phyloP scores from a whole-genome alignment of 2,329 filamentous ascomycete genomes.

The Mariannaea elegans region DNA sequence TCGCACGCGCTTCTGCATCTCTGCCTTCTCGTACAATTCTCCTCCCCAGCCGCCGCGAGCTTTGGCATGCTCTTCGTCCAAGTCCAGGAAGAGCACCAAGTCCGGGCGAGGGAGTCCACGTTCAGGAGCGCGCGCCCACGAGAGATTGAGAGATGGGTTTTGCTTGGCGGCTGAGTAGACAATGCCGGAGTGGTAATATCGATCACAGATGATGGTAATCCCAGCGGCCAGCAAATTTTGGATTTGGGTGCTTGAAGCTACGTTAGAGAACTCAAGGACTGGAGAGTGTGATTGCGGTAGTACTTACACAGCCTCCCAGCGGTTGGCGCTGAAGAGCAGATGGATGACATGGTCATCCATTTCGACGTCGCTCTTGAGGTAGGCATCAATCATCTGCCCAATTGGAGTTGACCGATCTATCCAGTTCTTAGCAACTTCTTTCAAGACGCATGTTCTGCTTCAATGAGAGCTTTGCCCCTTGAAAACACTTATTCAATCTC shows the following conservation, averaged over 20 bases:
- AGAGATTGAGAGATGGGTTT: slow-evolving; percentile 72
- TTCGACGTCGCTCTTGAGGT: slow-evolving; percentile 75
- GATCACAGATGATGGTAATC: slow-evolving; percentile 83
- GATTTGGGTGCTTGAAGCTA: slow-evolving; percentile 58
- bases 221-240: slow-evolving; percentile 67
- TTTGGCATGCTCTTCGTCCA: slow-evolving; percentile 76
- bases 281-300: not conserved
- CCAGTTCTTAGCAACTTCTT: slow-evolving; percentile 13
- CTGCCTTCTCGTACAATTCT: slow-evolving; percentile 87
- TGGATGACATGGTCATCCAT: slow-evolving; percentile 92
- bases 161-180: slow-evolving; percentile 92
- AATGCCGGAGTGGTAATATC: slow-evolving; percentile 94
- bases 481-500: not conserved
- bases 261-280: slow-evolving; percentile 1
- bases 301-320: slow-evolving; percentile 77
- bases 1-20: slow-evolving; percentile 83
- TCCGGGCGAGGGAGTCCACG: slow-evolving; percentile 88
- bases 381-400: slow-evolving; percentile 85
- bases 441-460: too few relatives aligned
- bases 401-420: slow-evolving; percentile 84
- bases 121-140: slow-evolving; percentile 87
- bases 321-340: slow-evolving; percentile 87
- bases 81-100: slow-evolving; percentile 85
- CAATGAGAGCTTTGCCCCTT: too few relatives aligned
- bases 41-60: slow-evolving; percentile 85